Evolutionary conservation across 768 basidiomycete genomes (phyloP), one percentile per base, ranked within the genome.

Genomic region (Russula dissimulans): DNA sequence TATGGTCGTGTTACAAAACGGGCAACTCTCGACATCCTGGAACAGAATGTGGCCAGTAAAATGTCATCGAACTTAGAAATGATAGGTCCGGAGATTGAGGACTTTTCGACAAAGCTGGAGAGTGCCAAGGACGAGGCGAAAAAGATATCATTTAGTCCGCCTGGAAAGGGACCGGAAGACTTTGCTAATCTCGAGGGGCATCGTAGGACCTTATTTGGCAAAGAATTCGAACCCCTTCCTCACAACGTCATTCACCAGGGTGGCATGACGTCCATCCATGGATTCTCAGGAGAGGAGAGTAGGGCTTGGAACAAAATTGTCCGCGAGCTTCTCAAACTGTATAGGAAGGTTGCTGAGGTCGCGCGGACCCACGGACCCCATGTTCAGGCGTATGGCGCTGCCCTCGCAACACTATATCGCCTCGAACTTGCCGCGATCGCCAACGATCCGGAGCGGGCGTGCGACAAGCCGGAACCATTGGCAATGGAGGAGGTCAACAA

Each of bases 1-100:
- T 76, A 77, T 64, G 70, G 72, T 10, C 72, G 75, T 0, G 61
- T 70, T 18, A 67, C 67, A 29, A 77, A 76, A 60, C 67, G 74
- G 18, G 72, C 74, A 0, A 68, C 67, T 15, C 66, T 77, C 6
- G 75, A 75, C 51, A 67, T 75, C 36, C 64, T 74, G 1, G 76
- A 76, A 54, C 74, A 70, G 44, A 74, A 75, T 32, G 68, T 74
- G 1, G 73, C 74, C 0, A 70, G 68, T 38, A 68, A 52, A 3
- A 71, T 73, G 70, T 69, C 72, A 1, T 51, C 54, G 12, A 38
- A 59, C 3, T 65, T 72, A 14, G 65, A 65, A 11, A 36, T 55
- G 3, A 53, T 65, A 38, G 56, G 53, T 32, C 39, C 48, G 7
- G 52, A 41, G 12, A 56, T 72, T 17, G 38, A 48, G 38, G 11